These are phyloP conservation scores for Blastobotrys malaysiensis DNA, from an alignment of 1,139 yeast genomes.

Conservation along the genomic window DNA sequence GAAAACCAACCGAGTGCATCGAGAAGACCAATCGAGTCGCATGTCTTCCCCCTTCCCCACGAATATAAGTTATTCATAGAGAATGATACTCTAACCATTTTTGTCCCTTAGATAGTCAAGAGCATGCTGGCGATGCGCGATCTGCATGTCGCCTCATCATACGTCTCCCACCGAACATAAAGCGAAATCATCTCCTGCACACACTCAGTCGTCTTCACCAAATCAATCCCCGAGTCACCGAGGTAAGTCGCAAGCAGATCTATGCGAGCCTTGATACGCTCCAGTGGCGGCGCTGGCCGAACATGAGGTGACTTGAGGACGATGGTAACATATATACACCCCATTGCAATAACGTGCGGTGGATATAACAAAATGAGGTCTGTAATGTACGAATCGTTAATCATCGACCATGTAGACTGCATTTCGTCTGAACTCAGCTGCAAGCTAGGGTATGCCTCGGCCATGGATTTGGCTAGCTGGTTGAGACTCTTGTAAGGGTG, in stretches of 20 bases:
- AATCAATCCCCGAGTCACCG: slow-evolving; percentile 69
- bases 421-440: slow-evolving; percentile 59
- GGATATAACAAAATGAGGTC: slow-evolving; percentile 79
- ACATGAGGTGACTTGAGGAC: slow-evolving; percentile 45
- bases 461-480: slow-evolving; percentile 49
- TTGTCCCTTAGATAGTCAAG: slow-evolving; percentile 9
- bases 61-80: not conserved
- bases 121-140: slow-evolving; percentile 17
- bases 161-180: slow-evolving; percentile 79
- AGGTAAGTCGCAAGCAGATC: slow-evolving; percentile 55
- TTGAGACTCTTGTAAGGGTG: slow-evolving; percentile 81
- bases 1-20: not conserved
- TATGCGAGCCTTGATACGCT: slow-evolving; percentile 33
- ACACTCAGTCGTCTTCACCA: slow-evolving; percentile 71
- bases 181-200: slow-evolving; percentile 75
- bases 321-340: slow-evolving; percentile 70
- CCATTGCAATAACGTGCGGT: slow-evolving; percentile 84
- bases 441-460: slow-evolving; percentile 31
- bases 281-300: slow-evolving; percentile 29
- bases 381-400: slow-evolving; percentile 85
- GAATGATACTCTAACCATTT: too few relatives aligned
- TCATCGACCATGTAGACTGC: slow-evolving; percentile 82
- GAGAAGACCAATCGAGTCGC: not conserved
- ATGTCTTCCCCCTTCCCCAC: not conserved
- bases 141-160: slow-evolving; percentile 51